Evolutionary conservation across 805 yeast genomes (phyloP).

Genomic region (Starmera dryadoides): DNA sequence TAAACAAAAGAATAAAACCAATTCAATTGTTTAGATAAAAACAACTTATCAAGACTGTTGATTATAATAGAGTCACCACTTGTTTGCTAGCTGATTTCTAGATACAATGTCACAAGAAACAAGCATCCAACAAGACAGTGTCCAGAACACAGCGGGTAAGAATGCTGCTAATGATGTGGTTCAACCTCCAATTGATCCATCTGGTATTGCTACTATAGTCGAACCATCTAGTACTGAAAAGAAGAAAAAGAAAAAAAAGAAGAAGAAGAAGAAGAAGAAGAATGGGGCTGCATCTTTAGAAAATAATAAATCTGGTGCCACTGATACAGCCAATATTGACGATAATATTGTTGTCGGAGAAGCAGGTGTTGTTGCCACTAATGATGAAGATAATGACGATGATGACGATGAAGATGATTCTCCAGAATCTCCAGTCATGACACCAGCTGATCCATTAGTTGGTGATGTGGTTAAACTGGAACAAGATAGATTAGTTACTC

Average conservation of each 20-base stretch:
- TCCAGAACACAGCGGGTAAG: not conserved
- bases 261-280: constrained; percentile 4
- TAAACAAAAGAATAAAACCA: too few relatives aligned
- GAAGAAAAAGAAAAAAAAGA: constrained; percentile 4
- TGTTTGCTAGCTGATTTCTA: not conserved
- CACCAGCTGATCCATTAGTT: too few relatives aligned
- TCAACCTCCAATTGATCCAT: not conserved
- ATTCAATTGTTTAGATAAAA: too few relatives aligned
- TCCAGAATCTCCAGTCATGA: not conserved
- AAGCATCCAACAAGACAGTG: not conserved
- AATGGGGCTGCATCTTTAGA: not conserved
- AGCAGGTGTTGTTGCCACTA: too few relatives aligned
- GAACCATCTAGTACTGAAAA: not conserved
- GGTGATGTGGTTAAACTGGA: too few relatives aligned
- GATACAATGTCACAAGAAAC: not conserved
- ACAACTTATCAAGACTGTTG: too few relatives aligned
- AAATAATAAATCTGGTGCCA: not conserved
- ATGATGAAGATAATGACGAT: not conserved
- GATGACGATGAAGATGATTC: not conserved
- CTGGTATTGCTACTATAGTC: not conserved
- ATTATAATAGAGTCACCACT: too few relatives aligned
- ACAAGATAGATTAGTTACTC: too few relatives aligned
- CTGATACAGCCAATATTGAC: not conserved
- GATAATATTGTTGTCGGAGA: too few relatives aligned
- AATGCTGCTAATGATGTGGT: too few relatives aligned